Evolutionary conservation across 2,329 filamentous ascomycete genomes (phyloP).

Genomic region (Alternaria brassicae): DNA sequence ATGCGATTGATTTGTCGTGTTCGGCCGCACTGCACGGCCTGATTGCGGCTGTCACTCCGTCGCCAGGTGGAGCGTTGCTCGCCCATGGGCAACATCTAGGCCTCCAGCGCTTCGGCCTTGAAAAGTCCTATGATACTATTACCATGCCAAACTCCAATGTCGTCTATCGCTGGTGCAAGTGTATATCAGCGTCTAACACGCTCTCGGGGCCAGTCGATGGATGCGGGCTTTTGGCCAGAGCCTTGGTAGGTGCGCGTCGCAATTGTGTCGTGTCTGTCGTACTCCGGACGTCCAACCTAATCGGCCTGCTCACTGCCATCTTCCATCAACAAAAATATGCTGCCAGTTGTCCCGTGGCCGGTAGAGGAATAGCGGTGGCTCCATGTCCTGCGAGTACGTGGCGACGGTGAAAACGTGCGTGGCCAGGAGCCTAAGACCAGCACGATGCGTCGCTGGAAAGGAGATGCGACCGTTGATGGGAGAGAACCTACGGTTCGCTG

Average conservation of each 20-base stretch:
- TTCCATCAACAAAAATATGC: background rate
- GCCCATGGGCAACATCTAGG: slow-evolving; percentile 1
- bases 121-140: background rate
- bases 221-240: background rate
- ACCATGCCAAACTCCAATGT: background rate
- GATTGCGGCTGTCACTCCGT: background rate
- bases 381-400: slow-evolving; percentile 16
- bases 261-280: slow-evolving; percentile 1
- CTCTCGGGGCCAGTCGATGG: background rate
- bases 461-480: slow-evolving; percentile 3
- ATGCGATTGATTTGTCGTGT: background rate
- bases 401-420: background rate
- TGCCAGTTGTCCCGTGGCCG: background rate
- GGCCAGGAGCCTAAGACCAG: background rate
- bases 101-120: background rate
- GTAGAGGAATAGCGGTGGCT: slow-evolving; percentile 1
- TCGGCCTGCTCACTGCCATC: background rate
- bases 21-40: slow-evolving; percentile 1
- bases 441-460: background rate
- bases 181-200: background rate
- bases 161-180: background rate
- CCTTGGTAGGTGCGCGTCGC: slow-evolving; percentile 2
- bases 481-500: background rate
- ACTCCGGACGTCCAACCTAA: background rate
- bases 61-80: background rate